Conservation (phyloP, 805 yeast genomes). For the Dipodascus albidus region DNA sequence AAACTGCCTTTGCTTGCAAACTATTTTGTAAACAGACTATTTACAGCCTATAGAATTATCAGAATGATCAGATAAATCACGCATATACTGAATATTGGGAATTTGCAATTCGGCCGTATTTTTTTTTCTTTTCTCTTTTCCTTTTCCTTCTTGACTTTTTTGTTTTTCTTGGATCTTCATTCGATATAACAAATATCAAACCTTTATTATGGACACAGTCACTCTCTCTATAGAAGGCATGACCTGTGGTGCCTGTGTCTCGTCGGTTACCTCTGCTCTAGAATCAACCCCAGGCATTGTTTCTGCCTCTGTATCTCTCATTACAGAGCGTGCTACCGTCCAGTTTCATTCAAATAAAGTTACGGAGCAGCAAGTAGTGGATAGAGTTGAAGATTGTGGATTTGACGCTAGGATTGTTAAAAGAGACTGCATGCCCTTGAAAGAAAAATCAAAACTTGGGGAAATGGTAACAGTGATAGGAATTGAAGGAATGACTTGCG, state of each 20-base stretch:
- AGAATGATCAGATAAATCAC: too few species aligned
- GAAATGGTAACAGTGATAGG: background rate
- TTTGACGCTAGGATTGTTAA: slow-evolving; percentile 38
- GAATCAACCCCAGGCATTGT: slow-evolving; percentile 38
- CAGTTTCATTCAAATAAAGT: slow-evolving; percentile 30
- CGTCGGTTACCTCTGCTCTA: slow-evolving; percentile 50
- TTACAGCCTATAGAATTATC: too few species aligned
- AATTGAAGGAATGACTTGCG: slow-evolving; percentile 83
- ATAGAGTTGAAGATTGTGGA: slow-evolving; percentile 65
- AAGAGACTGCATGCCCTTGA: background rate
- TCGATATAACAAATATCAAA: background rate
- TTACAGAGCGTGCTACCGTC: slow-evolving; percentile 64
- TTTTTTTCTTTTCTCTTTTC: background rate
- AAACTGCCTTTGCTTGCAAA: too few species aligned
- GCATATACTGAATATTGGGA: too few species aligned
- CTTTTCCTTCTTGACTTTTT: background rate
- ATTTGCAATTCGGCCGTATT: too few species aligned
- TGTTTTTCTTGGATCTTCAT: background rate
- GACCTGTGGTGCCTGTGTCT: slow-evolving; percentile 86
- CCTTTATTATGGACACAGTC: background rate
- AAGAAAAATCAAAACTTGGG: background rate
- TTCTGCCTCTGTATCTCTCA: slow-evolving; percentile 51
- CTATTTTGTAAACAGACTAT: too few species aligned
- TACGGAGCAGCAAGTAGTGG: slow-evolving; percentile 30
- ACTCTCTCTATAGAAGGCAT: slow-evolving; percentile 45